These are phyloP conservation scores for Colletotrichum camelliae DNA, from an alignment of 2,329 filamentous ascomycete species.

Conservation along the genomic window DNA sequence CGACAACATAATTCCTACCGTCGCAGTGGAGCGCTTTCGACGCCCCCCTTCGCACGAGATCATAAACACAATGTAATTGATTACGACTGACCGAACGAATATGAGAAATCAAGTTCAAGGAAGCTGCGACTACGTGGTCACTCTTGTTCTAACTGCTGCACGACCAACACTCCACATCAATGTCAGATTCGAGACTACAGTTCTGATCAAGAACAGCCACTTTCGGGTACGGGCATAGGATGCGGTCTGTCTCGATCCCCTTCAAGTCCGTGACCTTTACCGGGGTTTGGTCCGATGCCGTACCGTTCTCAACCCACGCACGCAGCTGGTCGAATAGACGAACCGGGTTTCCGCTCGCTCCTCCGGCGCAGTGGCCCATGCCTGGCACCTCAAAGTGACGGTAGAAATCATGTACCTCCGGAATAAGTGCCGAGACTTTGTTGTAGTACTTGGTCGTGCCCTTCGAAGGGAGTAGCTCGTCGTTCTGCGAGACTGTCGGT, in stretches of 20 bases:
- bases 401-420: background rate
- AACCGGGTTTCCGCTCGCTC: slow-evolving; percentile 5
- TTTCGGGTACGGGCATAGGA: slow-evolving; percentile 39
- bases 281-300: background rate
- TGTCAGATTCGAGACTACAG: background rate
- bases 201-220: slow-evolving; percentile 27
- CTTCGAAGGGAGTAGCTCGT: slow-evolving; percentile 38
- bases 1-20: too few relatives aligned
- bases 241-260: slow-evolving; percentile 24
- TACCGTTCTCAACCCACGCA: slow-evolving; percentile 25
- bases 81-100: too few relatives aligned
- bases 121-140: too few relatives aligned
- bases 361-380: slow-evolving; percentile 12
- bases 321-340: slow-evolving; percentile 10
- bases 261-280: background rate
- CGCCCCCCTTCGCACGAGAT: too few relatives aligned
- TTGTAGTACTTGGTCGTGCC: slow-evolving; percentile 34
- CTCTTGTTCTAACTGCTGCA: background rate
- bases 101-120: too few relatives aligned
- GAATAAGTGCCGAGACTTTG: background rate
- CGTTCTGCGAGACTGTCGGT: slow-evolving; percentile 24
- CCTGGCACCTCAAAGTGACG: slow-evolving; percentile 13
- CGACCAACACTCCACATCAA: background rate
- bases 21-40: too few relatives aligned
- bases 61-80: too few relatives aligned